Evolutionary conservation across 345 rosid species (phyloP), one percentile per base, ranked within the genome.

Genomic region (Conringia planisiliqua): DNA sequence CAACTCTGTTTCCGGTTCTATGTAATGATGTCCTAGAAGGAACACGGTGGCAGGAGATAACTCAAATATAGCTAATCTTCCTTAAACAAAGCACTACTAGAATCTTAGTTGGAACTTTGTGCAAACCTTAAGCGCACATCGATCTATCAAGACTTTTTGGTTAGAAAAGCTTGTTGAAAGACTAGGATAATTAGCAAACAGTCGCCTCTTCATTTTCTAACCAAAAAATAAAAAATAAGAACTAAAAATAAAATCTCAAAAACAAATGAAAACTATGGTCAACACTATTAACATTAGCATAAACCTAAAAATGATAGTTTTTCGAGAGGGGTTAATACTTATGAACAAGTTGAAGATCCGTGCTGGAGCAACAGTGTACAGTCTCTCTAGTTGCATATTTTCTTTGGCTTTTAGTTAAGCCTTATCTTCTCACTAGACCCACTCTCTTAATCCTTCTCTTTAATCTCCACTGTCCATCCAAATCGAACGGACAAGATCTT

Each of bases 401-500:
- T 51, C 43, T 74, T 74, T 47, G 72, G 72, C 60, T 36, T 35
- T 17, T 66, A 66, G 42, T 36, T 1, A 46, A 17, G 0, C 29
- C 72, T 64, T 65, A 73, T 64, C 65, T 55, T 32, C 39, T 64
- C 47, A 64, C 65, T 12, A 51, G 9, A 14, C 64, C 64, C 66
- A 32, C 65, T 55, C 32, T 64, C 57, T 38, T 3, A 27, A 17
- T 36, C 9, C 32, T 51, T 62, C 47, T 33, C 58, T 43, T 43
- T 7, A 55, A 73, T 73, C 66, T 56, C 59, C 58, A 44, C 71
- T 6, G 66, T 73, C 71, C 66, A 73, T 54, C 59, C 22, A 22
- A 16, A 33, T 16, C 44, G 3, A 12, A 65, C 66, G 59, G 42
- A 4, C 58, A 2, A 44, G 50, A 64, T 73, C 55, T 10, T 16